A percentile compares a stretch with the other conserved stretches of the same genome.
Evolutionary conservation across 2,329 filamentous ascomycete genomes (phyloP).

Genomic region (Clathrospora elynae): DNA sequence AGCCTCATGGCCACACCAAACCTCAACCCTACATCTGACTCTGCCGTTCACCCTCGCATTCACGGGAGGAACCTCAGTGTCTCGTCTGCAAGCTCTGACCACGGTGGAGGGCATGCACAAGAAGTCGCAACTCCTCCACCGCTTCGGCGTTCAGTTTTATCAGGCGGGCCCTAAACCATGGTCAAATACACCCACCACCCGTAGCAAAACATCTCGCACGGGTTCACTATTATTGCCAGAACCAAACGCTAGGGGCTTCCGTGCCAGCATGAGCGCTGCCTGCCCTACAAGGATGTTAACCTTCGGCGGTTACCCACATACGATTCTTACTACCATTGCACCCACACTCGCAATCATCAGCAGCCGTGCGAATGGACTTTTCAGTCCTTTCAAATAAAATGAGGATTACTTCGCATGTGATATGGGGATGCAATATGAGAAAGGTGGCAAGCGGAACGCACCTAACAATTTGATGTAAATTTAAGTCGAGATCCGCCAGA

Average conservation of each 20-base stretch:
- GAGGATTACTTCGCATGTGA: constrained; percentile 40
- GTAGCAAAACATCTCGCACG: constrained; percentile 16
- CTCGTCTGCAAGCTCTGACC: constrained; percentile 26
- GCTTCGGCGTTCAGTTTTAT: constrained; percentile 37
- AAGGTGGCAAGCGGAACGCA: constrained; percentile 15
- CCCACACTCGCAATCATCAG: constrained; percentile 45
- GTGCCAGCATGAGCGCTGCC: constrained; percentile 41
- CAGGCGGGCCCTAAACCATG: constrained; percentile 35
- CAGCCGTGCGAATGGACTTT: constrained; percentile 1
- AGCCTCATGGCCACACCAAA: constrained; percentile 48
- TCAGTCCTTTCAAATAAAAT: constrained; percentile 48
- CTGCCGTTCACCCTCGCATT: constrained; percentile 6
- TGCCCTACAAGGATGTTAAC: constrained; percentile 49
- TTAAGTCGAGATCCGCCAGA: constrained; percentile 19
- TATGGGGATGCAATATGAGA: constrained; percentile 24
- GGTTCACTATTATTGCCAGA: constrained; percentile 36
- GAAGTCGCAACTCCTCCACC: constrained; percentile 31
- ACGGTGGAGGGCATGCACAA: constrained; percentile 20
- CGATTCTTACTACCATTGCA: constrained; percentile 48
- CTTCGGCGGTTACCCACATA: constrained; percentile 36
- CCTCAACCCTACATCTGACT: constrained; percentile 1
- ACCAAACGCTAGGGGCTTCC: constrained; percentile 36
- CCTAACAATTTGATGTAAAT: constrained; percentile 29
- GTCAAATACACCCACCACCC: constrained; percentile 23
- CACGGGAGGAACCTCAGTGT: constrained; percentile 37